Percentiles rank a stretch among this genome's conserved stretches.
phyloP scores from a whole-genome alignment of 1,139 yeast species.

The Magnusiomyces clavatus region DNA sequence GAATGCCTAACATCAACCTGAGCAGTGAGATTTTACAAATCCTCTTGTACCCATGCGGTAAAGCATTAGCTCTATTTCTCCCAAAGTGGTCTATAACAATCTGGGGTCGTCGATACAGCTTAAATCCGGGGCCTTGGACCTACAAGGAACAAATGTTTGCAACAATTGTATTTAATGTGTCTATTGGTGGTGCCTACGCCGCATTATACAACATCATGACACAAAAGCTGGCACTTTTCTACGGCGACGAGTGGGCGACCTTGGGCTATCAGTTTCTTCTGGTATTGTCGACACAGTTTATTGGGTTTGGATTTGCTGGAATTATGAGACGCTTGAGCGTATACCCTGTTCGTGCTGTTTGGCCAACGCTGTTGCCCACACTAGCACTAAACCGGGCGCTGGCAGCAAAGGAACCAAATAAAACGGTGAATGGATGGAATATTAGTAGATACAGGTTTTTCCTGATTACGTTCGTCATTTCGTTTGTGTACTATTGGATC shows the following conservation, averaged over 20 bases:
- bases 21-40: conserved; percentile 45
- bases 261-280: conserved; percentile 40
- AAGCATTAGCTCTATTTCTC: conserved; percentile 26
- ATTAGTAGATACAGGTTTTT: conserved; percentile 42
- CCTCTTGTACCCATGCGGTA: conserved; percentile 49
- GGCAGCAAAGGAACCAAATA: conserved; percentile 14
- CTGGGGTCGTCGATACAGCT: conserved; percentile 33
- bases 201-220: conserved; percentile 34
- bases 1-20: conserved; percentile 44
- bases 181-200: conserved; percentile 28
- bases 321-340: conserved; percentile 44
- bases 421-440: conserved; percentile 40
- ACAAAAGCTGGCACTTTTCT: conserved; percentile 33
- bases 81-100: conserved; percentile 43
- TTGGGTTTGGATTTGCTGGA: conserved; percentile 52
- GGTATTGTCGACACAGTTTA: conserved; percentile 39
- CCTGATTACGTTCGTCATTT: conserved; percentile 31
- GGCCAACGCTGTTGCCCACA: conserved; percentile 45
- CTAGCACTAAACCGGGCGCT: conserved; percentile 15
- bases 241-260: conserved; percentile 34
- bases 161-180: conserved; percentile 28
- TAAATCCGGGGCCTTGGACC: conserved; percentile 58
- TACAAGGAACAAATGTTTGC: conserved; percentile 62
- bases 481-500: conserved; percentile 49
- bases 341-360: conserved; percentile 43